A percentile compares a stretch with the other conserved stretches of the same genome.
These are phyloP conservation scores for Seiridium unicorne DNA, from an alignment of 2,329 filamentous ascomycete genomes.

Conservation along the genomic window DNA sequence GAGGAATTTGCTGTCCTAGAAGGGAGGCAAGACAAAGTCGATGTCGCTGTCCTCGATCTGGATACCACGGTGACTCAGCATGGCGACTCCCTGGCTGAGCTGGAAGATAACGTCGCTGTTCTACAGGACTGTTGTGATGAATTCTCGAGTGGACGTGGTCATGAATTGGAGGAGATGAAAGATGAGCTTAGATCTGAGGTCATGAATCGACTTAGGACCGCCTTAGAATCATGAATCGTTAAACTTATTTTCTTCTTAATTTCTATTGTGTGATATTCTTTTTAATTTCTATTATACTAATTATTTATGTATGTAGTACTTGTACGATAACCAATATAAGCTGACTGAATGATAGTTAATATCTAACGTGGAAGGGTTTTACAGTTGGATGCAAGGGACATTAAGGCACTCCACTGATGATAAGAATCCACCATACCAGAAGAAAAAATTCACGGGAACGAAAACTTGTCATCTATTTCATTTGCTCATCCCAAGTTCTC, in stretches of 20 bases:
- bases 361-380: no score
- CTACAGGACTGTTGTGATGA: slow-evolving; percentile 5
- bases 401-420: no score
- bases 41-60: slow-evolving; percentile 4
- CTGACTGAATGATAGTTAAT: no score
- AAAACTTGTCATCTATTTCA: neutral
- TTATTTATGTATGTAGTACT: no score
- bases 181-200: slow-evolving; percentile 7
- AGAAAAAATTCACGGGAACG: no score
- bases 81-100: slow-evolving; percentile 2
- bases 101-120: neutral
- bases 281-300: no score
- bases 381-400: no score
- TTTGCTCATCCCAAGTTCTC: neutral
- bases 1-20: slow-evolving; percentile 2
- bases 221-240: neutral
- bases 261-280: no score
- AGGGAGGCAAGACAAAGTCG: slow-evolving; percentile 1
- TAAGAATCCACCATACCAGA: no score
- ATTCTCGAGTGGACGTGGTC: neutral
- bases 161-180: slow-evolving; percentile 6
- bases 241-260: no score
- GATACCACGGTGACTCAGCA: slow-evolving; percentile 6
- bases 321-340: no score
- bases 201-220: slow-evolving; percentile 7